Base-by-base conservation (phyloP, 202 grass and related monocot species). In the Eragrostis tef region DNA sequence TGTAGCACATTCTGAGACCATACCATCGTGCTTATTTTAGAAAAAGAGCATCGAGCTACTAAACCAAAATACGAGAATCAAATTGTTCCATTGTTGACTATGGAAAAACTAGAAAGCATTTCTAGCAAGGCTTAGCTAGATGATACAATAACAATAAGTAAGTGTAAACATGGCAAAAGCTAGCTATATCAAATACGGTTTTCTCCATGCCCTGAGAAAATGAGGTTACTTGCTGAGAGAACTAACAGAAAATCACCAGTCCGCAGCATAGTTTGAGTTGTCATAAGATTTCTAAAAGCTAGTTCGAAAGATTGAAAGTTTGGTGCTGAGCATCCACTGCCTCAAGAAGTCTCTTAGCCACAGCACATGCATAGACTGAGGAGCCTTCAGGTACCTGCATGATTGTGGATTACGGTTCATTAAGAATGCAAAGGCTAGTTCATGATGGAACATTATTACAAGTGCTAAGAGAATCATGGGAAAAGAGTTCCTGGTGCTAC, bases 311-410 rank as follows among this genome's bases (percentile, higher is more conserved):
- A 83, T 77, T 74, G 78, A 74, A 56, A 57, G 74, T 63, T 39
- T 74, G 73, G 49, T 75, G 77, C 20, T 88, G 79, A 22, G 29
- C 78, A 57, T 97, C 94, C 60, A 92, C 83, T 46, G 86, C 87
- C 74, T 94, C 85, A 45, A 97, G 56, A 70, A 97, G 67, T 83
- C 86, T 94, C 83, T 89, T 97, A 39, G 89, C 91, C 73, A 92
- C 85, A 9, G 87, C 85, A 75, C 89, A 88, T 56, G 94, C 94
- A 85, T 97, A 92, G 64, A 90, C 66, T 8, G 94, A 94, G 26
- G 89, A 89, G 20, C 91, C 89, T 86, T 97, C 89, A 46, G 31
- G 65, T 81, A 87, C 89, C 94, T 97, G 68, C 70, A 25, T 45
- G 43, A 71, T 66, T 64, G 52, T 46, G 58, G 39, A 68, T 41